phyloP scores from a whole-genome alignment of 768 basidiomycete species.

The Leccinum broughii region DNA sequence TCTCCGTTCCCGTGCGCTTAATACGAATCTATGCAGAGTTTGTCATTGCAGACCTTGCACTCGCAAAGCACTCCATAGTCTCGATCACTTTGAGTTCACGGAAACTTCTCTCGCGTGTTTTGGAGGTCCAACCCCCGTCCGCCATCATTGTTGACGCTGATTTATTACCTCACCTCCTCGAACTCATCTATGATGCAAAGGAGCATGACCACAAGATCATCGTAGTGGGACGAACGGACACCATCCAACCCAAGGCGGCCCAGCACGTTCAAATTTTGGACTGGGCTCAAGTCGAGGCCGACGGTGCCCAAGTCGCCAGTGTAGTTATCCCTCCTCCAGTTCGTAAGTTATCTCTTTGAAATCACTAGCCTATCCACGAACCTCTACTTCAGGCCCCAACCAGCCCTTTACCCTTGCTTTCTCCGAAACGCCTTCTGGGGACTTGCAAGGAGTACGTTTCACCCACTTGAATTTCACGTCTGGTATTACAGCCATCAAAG shows the following conservation, averaged over 20 bases:
- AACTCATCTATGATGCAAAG: constrained; percentile 63
- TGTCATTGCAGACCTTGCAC: constrained; percentile 74
- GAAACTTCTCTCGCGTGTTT: constrained; percentile 60
- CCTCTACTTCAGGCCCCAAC: constrained; percentile 32
- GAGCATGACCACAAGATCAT: constrained; percentile 61
- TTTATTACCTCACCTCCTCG: constrained; percentile 68
- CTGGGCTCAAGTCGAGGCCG: constrained; percentile 72
- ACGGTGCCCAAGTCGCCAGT: constrained; percentile 51
- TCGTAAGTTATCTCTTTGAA: constrained; percentile 43
- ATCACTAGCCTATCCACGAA: not conserved
- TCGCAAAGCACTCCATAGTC: constrained; percentile 66
- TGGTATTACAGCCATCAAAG: constrained; percentile 78
- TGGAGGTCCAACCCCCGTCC: constrained; percentile 66
- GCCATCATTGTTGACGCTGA: constrained; percentile 70
- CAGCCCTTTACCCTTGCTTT: constrained; percentile 73
- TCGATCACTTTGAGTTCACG: constrained; percentile 65
- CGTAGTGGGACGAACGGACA: constrained; percentile 65
- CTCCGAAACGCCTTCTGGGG: constrained; percentile 52
- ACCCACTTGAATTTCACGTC: constrained; percentile 88
- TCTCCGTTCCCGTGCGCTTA: not conserved
- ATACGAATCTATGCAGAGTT: constrained; percentile 52
- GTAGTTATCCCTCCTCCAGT: constrained; percentile 47
- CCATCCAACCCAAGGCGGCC: constrained; percentile 46
- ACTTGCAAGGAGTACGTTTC: constrained; percentile 61
- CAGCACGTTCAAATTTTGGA: constrained; percentile 56